A percentile compares a stretch with the other conserved stretches of the same genome.
phyloP scores from a whole-genome alignment of 2,329 filamentous ascomycete species.

The Fusarium sp. region DNA sequence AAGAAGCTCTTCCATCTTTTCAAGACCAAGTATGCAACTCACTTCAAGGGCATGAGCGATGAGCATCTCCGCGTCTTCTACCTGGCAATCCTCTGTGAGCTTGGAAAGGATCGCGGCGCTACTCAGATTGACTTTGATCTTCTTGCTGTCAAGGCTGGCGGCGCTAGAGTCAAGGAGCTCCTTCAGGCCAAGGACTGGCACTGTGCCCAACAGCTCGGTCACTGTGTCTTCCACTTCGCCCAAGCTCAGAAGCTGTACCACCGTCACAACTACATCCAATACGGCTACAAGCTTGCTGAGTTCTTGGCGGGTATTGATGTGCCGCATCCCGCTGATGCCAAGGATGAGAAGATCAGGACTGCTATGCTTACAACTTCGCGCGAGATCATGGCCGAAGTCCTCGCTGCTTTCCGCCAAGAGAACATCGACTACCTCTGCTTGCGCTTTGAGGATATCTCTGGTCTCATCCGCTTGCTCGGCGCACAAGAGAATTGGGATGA shows the following conservation, averaged over 20 bases:
- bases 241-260: constrained; percentile 60
- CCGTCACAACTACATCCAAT: constrained; percentile 55
- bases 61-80: constrained; percentile 58
- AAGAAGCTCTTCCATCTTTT: constrained; percentile 58
- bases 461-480: constrained; percentile 62
- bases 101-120: constrained; percentile 53
- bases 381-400: constrained; percentile 52
- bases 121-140: constrained; percentile 57
- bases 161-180: constrained; percentile 54
- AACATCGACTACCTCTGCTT: constrained; percentile 62
- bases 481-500: constrained; percentile 63
- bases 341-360: constrained; percentile 42
- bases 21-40: constrained; percentile 52
- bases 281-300: constrained; percentile 63
- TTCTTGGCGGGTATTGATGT: constrained; percentile 60
- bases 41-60: constrained; percentile 47
- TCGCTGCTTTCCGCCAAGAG: constrained; percentile 58
- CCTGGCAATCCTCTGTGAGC: constrained; percentile 56
- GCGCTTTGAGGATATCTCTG: constrained; percentile 60
- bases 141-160: constrained; percentile 53
- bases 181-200: constrained; percentile 57
- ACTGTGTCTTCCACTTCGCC: constrained; percentile 60
- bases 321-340: constrained; percentile 51
- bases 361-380: constrained; percentile 44
- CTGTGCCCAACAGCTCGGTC: constrained; percentile 60